Base-by-base conservation (phyloP, 2,329 filamentous ascomycete genomes). In the Corinectria fuckeliana region DNA sequence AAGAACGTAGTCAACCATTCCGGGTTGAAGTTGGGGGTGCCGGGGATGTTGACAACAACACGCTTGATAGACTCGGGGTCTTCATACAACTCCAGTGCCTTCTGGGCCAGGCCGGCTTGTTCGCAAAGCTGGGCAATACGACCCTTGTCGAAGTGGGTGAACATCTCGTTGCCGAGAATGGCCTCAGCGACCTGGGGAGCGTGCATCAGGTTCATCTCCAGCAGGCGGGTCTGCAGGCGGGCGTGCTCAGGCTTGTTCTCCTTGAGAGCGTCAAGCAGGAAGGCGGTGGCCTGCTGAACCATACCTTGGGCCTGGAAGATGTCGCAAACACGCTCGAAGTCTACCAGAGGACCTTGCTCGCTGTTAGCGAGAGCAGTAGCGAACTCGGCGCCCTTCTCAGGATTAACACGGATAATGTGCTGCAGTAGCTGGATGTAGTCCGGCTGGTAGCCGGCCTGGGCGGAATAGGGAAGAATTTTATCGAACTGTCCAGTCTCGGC, bases 281-380 rank as follows among this genome's bases (percentile, higher is more conserved):
- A 99, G n/a, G 94, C 93, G 3, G 96, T 99, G 7, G 94, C 94
- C 77, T 97, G 93, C 75, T 98, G 96, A 49, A 98, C 87, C 93
- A 98, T 95, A 71, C 93, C 93, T 77, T 99, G 95, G 9, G 93
- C 93, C 78, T 97, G 91, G 88, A 99, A 99, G 60, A 99, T 93
- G 76, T 99, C 95, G 48, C 97, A 92, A 21, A 97, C 93, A 45
- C 94, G 92, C 74, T 97, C 92, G 57, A 98, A 87, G 70, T 98
- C 95, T 66, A 99, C 89, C 59, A 97, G 81, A 21, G 93, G 89
- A 23, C 92, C 93, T 60, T 89, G 88, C 73, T 96, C 92, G 69
- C 95, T 89, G 76, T 95, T 97, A 41, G 92, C 94, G 61, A 99
- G 85, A 64, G 91, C 87, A n/a, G 91, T 91, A 20, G 95, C 96